Evolutionary conservation across 1,284 basidiomycete species (phyloP), one percentile per base, ranked within the genome.

Genomic region (Calocybe gambosa): DNA sequence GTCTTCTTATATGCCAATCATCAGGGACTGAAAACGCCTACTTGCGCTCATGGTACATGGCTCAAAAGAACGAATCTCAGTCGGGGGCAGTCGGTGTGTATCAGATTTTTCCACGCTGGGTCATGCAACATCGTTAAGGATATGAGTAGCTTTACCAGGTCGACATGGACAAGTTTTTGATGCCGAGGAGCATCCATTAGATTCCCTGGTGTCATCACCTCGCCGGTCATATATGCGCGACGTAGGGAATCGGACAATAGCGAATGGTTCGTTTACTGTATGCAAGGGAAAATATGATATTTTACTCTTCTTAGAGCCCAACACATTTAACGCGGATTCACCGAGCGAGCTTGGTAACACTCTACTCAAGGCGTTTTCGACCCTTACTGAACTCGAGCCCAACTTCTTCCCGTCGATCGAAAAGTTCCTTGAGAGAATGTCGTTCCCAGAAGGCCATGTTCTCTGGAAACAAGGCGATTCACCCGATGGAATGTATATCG

Each of bases 1-100:
- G 37, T 9, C 9, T 26, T 26, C 9, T 15, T 18, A 36, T 50
- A 42, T 50, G 40, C 49, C 42, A 18, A 25, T 42, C 43, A 35
- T 18, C 21, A 89, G 85, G 91, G 92, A 93, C 87, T 0, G 91
- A 93, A 66, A 92, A 93, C 64, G 82, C 80, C 0, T 93, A 93
- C 65, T 61, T 94, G 53, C 77, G 75, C 43, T 82, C 84, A 12
- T 88, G 85, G 84, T 85, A 86, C 55, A 69, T 71, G 46, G 74
- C 75, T 5, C 79, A 80, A 57, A 84, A 77, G 59, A 65, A 71
- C 34, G 80, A 78, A 62, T 65, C 63, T 0, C 55, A 59, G 33
- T 59, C 66, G 1, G 61, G 69, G 3, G 59, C 70, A 20, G 62
- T 67, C 13, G 51, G 68, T 69, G 55, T n/a, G 63, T 59, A 15